phyloP scores from a whole-genome alignment of 352 stramenopile species.

The Halophytophthora batemanensis region DNA sequence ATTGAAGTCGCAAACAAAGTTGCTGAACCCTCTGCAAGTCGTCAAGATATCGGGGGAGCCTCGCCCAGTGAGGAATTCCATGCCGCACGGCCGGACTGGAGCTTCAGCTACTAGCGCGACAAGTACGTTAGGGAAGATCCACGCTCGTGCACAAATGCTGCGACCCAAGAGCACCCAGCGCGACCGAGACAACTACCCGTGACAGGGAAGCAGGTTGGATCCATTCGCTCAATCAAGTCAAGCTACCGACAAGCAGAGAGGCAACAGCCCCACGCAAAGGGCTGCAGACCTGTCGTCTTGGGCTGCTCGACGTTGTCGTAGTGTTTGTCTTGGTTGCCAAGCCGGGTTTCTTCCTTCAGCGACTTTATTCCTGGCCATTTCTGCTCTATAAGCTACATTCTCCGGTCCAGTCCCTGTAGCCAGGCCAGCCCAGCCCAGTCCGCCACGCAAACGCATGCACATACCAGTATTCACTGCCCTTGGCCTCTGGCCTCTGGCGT shows the following conservation, averaged over 20 bases:
- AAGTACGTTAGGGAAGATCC: constrained; percentile 39
- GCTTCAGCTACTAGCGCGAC: constrained; percentile 19
- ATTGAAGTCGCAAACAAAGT: constrained; percentile 48
- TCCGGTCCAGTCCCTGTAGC: no score
- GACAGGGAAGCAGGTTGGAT: background rate
- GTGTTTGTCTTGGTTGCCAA: no score
- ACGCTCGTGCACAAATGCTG: constrained; percentile 52
- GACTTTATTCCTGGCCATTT: no score
- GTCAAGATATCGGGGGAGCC: constrained; percentile 34
- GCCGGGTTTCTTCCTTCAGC: no score
- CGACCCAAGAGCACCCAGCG: constrained; percentile 40
- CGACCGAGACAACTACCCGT: constrained; percentile 1
- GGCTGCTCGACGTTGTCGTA: no score
- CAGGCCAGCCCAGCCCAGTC: no score
- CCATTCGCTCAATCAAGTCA: background rate
- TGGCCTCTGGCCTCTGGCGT: no score
- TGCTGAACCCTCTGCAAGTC: constrained; percentile 51
- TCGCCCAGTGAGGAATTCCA: constrained; percentile 11
- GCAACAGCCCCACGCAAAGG: no score
- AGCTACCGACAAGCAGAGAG: background rate
- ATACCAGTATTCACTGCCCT: no score
- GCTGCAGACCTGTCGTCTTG: no score
- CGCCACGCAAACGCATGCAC: no score
- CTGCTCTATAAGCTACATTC: no score
- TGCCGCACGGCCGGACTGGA: constrained; percentile 4